These are phyloP conservation scores for Kodamaea fungicola DNA, from an alignment of 1,139 yeast species.

Conservation along the genomic window DNA sequence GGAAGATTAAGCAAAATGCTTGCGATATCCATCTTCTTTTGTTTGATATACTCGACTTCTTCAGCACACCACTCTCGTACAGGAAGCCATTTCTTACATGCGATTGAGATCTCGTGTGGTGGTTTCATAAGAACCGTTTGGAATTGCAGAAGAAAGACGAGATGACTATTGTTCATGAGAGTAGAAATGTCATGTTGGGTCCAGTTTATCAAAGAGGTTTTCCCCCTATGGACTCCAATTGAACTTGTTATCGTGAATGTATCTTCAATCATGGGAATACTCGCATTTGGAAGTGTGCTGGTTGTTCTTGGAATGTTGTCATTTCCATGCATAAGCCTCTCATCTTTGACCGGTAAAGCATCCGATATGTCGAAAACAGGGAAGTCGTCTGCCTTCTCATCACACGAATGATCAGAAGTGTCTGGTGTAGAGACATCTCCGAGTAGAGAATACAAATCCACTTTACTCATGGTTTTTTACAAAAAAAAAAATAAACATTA, in stretches of 20 bases:
- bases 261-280: too few relatives aligned
- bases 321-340: too few relatives aligned
- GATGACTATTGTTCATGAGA: background rate
- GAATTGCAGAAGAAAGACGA: background rate
- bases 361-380: too few relatives aligned
- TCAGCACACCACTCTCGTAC: background rate
- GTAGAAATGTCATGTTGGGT: background rate
- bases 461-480: background rate
- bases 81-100: background rate
- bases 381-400: slow-evolving; percentile 5
- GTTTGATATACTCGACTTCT: background rate
- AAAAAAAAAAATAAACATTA: background rate
- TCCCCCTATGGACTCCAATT: too few relatives aligned
- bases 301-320: too few relatives aligned
- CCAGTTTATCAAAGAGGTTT: too few relatives aligned
- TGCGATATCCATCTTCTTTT: too few relatives aligned
- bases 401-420: slow-evolving; percentile 15
- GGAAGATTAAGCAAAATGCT: too few relatives aligned
- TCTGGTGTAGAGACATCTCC: slow-evolving; percentile 12
- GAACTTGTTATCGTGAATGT: too few relatives aligned
- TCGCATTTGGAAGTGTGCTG: too few relatives aligned
- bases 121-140: background rate
- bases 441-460: slow-evolving; percentile 8
- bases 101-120: background rate
- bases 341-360: too few relatives aligned